Evolutionary conservation across 257 asterid genomes (phyloP), one percentile per base, ranked within the genome.

Genomic region (Salvia rosmarinus): DNA sequence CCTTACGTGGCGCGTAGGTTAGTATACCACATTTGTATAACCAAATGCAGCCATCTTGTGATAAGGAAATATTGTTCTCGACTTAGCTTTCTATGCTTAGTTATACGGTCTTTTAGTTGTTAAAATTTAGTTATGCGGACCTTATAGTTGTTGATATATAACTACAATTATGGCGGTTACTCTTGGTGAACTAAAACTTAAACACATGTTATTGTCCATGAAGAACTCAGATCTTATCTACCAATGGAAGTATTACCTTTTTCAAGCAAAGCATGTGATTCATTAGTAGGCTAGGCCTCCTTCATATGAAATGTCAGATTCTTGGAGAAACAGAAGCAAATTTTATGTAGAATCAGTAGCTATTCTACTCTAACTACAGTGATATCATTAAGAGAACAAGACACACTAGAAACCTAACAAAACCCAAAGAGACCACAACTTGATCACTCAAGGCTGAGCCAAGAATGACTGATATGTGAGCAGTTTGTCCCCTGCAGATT

Each of bases 1-100:
- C 67, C 91, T 89, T 95, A 8, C 85, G 96, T n/a, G 35, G 94
- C 95, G 95, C 81, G 88, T 95, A 85, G 98, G 99, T 95, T 66
- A 75, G 90, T 77, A n/a, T 56, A 10, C 35, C 11, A 65, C 6
- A 35, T 6, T 19, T 56, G 46, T 58, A 28, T n/a, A 28, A 28
- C 32, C 1, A 34, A 21, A 47, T 60, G 51, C 17, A 6, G 61
- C 30, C 60, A 59, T 55, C 35, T 25, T 57, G 35, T 42, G 52
- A 11, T 39, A 9, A 47, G 47, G 46, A 19, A 32, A 32, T 32
- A 2, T 3, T 32, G 37, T 5, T 32, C 37, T 2, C 37, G 37
- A 32, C 55, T 49, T 23, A 49, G n/a, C 55, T n/a, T 25, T 70
- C 46, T 42, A 11, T 61, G 70, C 63, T 23, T 44, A 8, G n/a